Percentiles rank a stretch among this genome's conserved stretches.
phyloP scores from a whole-genome alignment of 139 green algal species.

The Coelastrella sp. region DNA sequence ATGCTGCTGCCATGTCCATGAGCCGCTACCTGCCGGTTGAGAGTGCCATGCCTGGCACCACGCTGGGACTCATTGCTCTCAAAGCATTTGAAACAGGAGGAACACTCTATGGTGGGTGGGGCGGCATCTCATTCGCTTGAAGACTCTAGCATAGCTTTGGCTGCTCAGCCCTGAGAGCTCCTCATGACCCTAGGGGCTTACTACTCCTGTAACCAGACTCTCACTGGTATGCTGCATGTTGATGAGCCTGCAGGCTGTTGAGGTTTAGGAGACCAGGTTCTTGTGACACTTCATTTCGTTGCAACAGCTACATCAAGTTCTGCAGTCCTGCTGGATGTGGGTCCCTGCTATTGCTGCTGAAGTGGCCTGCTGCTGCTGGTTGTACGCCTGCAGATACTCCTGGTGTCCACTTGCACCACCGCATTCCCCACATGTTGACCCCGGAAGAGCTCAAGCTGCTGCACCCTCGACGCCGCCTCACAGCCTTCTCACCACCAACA shows the following conservation, averaged over 20 bases:
- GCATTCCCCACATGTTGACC: constrained; percentile 88
- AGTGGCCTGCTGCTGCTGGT: not conserved
- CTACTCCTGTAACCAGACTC: not conserved
- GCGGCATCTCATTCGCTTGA: not conserved
- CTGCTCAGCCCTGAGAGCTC: too few species aligned
- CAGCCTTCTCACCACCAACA: constrained; percentile 51
- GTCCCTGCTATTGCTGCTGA: not conserved
- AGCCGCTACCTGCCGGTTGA: constrained; percentile 81
- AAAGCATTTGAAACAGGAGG: constrained; percentile 82
- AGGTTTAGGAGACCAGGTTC: too few species aligned
- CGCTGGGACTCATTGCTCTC: constrained; percentile 89
- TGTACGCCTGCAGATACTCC: constrained; percentile 84
- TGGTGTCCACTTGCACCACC: constrained; percentile 94
- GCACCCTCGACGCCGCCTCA: constrained; percentile 75
- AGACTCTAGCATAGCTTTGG: too few species aligned
- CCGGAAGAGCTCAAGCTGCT: constrained; percentile 82
- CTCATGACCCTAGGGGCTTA: not conserved
- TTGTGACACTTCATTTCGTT: too few species aligned
- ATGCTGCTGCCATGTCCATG: constrained; percentile 27
- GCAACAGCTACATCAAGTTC: too few species aligned
- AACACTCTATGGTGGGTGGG: constrained; percentile 71
- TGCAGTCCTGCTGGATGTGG: not conserved
- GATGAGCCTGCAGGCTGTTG: too few species aligned
- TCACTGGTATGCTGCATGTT: too few species aligned
- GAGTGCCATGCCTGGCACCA: constrained; percentile 95